These are phyloP conservation scores for Elsinoe necatrix DNA, from an alignment of 2,329 filamentous ascomycete genomes.

Conservation along the genomic window DNA sequence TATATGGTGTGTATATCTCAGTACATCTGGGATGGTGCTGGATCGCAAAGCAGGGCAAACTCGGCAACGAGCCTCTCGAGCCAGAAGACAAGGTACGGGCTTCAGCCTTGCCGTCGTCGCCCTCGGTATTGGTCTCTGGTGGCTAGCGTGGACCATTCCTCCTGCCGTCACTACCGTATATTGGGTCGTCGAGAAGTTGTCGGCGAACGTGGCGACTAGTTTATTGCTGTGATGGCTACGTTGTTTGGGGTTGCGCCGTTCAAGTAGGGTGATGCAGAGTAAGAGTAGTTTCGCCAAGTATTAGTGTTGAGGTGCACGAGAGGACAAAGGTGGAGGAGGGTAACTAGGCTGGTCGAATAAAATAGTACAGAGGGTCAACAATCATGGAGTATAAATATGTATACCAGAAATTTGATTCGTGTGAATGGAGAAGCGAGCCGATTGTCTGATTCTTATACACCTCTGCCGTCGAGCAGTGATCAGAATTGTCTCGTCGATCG, in stretches of 20 bases:
- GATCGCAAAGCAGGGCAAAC: slow-evolving; percentile 25
- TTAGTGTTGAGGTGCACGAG: background rate
- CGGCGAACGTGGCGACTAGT: background rate
- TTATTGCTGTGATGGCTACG: background rate
- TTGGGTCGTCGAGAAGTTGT: slow-evolving; percentile 28
- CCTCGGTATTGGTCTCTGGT: slow-evolving; percentile 34
- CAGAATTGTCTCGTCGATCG: background rate
- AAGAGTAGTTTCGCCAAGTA: background rate
- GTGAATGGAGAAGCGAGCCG: too few species aligned
- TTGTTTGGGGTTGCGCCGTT: background rate
- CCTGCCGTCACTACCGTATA: slow-evolving; percentile 28
- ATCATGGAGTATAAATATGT: background rate
- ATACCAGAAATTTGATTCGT: background rate
- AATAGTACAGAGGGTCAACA: too few species aligned
- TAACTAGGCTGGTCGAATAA: too few species aligned
- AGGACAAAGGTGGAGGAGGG: background rate
- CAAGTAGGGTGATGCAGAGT: background rate
- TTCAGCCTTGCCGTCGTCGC: slow-evolving; percentile 34
- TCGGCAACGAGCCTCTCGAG: slow-evolving; percentile 22
- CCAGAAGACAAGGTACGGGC: slow-evolving; percentile 44
- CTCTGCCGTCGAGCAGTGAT: background rate
- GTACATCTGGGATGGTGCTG: slow-evolving; percentile 31
- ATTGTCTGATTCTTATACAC: too few species aligned
- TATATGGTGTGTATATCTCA: slow-evolving; percentile 37
- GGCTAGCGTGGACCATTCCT: slow-evolving; percentile 42